Percentiles rank a stretch among this genome's conserved stretches.
Conservation (phyloP, 345 rosid species). For the Passiflora organensis region DNA sequence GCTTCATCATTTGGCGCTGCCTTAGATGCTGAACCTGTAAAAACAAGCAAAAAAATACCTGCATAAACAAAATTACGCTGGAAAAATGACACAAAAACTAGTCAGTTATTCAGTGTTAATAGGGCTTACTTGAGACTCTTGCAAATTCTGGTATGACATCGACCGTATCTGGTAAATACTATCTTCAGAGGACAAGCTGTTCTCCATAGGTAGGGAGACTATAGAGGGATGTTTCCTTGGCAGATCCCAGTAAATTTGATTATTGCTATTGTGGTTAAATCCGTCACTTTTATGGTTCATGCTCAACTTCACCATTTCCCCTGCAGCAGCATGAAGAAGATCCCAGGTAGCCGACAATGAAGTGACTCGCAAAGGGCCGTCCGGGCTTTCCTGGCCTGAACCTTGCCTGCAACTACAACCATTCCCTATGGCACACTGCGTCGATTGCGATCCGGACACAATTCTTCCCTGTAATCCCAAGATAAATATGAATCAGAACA, state of each 20-base stretch:
- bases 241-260: constrained; percentile 18
- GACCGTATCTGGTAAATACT: constrained; percentile 29
- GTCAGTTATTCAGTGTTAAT: too few relatives aligned
- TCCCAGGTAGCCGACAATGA: constrained; percentile 60
- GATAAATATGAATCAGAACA: too few relatives aligned
- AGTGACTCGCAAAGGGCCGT: constrained; percentile 14
- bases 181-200: constrained; percentile 19
- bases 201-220: constrained; percentile 26
- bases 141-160: constrained; percentile 46
- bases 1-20: constrained; percentile 49
- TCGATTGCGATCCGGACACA: constrained; percentile 50
- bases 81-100: too few relatives aligned
- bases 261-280: background rate
- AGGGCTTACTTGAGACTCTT: constrained; percentile 49
- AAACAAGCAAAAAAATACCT: too few relatives aligned
- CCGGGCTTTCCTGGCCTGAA: constrained; percentile 29
- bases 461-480: constrained; percentile 29
- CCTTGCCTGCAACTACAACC: constrained; percentile 34
- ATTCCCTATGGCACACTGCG: constrained; percentile 31
- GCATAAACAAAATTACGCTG: too few relatives aligned
- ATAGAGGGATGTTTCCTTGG: constrained; percentile 26
- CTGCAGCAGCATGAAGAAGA: constrained; percentile 52
- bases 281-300: constrained; percentile 7
- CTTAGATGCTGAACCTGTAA: constrained; percentile 50
- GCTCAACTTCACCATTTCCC: constrained; percentile 37